phyloP scores from a whole-genome alignment of 192 early-diverging fungal species.

The Gamsiella multidivaricata region DNA sequence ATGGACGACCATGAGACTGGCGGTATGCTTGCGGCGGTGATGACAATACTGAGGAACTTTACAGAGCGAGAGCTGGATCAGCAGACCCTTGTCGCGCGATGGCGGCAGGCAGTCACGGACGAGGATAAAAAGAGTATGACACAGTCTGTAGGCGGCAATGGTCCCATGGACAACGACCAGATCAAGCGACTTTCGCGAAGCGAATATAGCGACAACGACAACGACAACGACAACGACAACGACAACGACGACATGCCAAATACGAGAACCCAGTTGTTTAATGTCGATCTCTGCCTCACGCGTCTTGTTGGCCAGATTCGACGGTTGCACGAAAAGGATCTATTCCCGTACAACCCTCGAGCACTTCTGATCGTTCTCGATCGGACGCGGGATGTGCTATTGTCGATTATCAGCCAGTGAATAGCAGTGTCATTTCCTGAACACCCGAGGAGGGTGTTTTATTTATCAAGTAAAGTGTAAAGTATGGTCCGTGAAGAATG shows the following conservation, averaged over 20 bases:
- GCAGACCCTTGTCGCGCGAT: conserved; percentile 1
- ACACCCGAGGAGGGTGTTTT: too few relatives aligned
- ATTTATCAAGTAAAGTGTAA: too few relatives aligned
- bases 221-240: background rate
- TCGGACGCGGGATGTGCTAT: conserved; percentile 4
- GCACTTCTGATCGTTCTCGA: conserved; percentile 24
- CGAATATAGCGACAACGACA: background rate
- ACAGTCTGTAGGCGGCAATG: background rate
- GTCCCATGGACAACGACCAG: background rate
- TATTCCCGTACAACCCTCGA: conserved; percentile 47
- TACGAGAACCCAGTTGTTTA: background rate
- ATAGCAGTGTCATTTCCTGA: too few relatives aligned
- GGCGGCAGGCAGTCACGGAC: background rate
- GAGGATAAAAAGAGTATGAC: background rate
- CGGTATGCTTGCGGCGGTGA: conserved; percentile 42
- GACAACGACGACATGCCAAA: background rate
- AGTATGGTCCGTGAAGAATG: background rate
- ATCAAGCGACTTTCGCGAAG: background rate
- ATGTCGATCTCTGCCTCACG: conserved; percentile 9
- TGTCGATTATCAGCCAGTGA: background rate
- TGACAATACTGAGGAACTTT: conserved; percentile 23
- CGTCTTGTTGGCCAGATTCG: conserved; percentile 19
- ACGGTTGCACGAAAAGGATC: conserved; percentile 3
- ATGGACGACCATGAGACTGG: conserved; percentile 21
- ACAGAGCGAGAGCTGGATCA: conserved; percentile 20